phyloP scores from a whole-genome alignment of 495 filamentous ascomycete genomes.

The Xylaria longipes region DNA sequence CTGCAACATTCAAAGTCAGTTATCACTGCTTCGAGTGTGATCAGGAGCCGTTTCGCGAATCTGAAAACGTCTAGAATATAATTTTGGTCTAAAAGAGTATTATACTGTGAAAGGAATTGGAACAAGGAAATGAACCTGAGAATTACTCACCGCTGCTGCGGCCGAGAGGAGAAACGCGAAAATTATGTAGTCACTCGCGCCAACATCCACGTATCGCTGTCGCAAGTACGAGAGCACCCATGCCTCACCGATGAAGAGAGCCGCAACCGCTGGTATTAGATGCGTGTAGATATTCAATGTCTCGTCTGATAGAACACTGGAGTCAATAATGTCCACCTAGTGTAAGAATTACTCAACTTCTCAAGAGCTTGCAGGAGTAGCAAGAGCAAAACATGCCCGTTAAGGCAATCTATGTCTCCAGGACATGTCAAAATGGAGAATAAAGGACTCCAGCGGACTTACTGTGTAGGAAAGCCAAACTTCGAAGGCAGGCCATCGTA shows the following conservation, averaged over 20 bases:
- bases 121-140: not conserved
- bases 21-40: not conserved
- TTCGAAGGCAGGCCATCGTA: conserved; percentile 66
- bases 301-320: too few relatives aligned
- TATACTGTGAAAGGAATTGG: not conserved
- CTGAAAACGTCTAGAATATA: not conserved
- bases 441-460: too few relatives aligned
- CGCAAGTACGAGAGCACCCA: conserved; percentile 30
- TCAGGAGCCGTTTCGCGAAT: not conserved
- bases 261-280: conserved; percentile 54
- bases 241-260: conserved; percentile 34
- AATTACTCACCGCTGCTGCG: conserved; percentile 30
- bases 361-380: too few relatives aligned
- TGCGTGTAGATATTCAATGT: conserved; percentile 85
- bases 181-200: conserved; percentile 43
- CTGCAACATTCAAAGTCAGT: not conserved
- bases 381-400: too few relatives aligned
- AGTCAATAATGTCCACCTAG: too few relatives aligned
- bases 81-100: not conserved
- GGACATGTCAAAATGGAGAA: too few relatives aligned
- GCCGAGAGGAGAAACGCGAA: conserved; percentile 52
- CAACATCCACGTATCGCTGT: conserved; percentile 41
- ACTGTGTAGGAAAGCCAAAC: conserved; percentile 78
- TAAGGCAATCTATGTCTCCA: too few relatives aligned
- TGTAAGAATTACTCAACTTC: too few relatives aligned